Evolutionary conservation across 257 asterid genomes (phyloP).

Genomic region (Haberlea rhodopensis): DNA sequence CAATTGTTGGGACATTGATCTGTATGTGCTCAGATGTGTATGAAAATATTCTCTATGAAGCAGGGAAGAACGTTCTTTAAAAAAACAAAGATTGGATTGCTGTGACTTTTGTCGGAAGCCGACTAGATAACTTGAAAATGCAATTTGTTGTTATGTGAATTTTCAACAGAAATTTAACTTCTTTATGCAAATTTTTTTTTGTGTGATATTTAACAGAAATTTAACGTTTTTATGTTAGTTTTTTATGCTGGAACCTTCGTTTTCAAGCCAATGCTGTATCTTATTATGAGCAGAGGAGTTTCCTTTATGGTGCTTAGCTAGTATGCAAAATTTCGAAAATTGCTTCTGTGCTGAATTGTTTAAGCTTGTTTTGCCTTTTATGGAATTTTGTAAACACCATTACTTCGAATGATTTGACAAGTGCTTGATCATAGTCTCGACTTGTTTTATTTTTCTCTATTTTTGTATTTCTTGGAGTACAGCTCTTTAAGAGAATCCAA

Average conservation of each 20-base stretch:
- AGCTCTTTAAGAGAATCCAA: neutral
- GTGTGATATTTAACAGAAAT: constrained; percentile 1
- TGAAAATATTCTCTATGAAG: neutral
- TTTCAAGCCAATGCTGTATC: constrained; percentile 1
- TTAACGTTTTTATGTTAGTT: neutral
- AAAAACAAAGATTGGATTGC: neutral
- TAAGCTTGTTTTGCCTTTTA: neutral
- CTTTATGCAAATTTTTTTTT: neutral
- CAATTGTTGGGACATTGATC: constrained; percentile 1
- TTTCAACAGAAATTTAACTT: neutral
- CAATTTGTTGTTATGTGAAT: neutral
- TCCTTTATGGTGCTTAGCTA: neutral
- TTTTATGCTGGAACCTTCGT: neutral
- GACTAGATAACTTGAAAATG: constrained; percentile 12
- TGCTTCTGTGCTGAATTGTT: neutral
- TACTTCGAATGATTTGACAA: constrained; percentile 1
- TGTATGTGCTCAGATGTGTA: neutral
- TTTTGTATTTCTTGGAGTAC: neutral
- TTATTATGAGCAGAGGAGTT: neutral
- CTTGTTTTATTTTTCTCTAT: neutral
- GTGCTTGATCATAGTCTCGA: neutral
- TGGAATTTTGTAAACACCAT: neutral
- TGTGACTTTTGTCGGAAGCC: constrained; percentile 21
- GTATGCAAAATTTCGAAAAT: neutral
- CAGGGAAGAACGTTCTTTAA: neutral